Conservation (phyloP, 1,284 basidiomycete species). For the Exobasidium cylindrosporum region DNA sequence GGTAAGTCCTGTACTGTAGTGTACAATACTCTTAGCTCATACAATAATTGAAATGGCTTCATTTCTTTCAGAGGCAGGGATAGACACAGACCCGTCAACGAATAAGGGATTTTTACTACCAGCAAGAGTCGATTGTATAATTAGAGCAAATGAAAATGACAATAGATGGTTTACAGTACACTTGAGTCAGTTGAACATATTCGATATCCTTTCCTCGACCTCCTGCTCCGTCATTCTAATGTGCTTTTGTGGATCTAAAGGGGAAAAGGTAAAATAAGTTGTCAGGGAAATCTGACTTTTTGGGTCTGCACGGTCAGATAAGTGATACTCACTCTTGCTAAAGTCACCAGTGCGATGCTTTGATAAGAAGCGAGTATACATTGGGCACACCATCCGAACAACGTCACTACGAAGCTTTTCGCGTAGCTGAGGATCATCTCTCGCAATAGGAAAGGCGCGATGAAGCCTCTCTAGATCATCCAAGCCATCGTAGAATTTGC, state of each 20-base stretch:
- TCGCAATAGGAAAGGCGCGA: constrained; percentile 42
- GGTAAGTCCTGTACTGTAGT: constrained; percentile 65
- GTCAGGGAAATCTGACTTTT: too few species aligned
- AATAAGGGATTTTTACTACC: too few species aligned
- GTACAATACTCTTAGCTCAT: too few species aligned
- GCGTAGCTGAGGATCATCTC: constrained; percentile 37
- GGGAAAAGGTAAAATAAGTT: not conserved
- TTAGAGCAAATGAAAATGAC: not conserved
- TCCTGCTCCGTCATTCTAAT: constrained; percentile 41
- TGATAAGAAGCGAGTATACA: constrained; percentile 37
- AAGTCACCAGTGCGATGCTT: constrained; percentile 40
- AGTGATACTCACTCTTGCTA: constrained; percentile 29
- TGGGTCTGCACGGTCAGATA: too few species aligned
- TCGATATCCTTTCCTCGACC: constrained; percentile 36
- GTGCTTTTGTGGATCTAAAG: constrained; percentile 35
- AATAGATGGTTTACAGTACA: not conserved
- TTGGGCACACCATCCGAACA: constrained; percentile 30
- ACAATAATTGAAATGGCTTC: too few species aligned
- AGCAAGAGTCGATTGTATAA: too few species aligned
- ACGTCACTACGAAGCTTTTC: constrained; percentile 35
- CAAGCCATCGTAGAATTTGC: constrained; percentile 42
- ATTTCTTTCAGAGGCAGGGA: not conserved
- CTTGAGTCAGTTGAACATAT: constrained; percentile 33
- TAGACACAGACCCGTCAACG: too few species aligned
- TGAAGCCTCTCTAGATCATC: constrained; percentile 45